A percentile compares a stretch with the other conserved stretches of the same genome.
Evolutionary conservation across 805 yeast genomes (phyloP).

Genomic region (Metschnikowia cubensis): DNA sequence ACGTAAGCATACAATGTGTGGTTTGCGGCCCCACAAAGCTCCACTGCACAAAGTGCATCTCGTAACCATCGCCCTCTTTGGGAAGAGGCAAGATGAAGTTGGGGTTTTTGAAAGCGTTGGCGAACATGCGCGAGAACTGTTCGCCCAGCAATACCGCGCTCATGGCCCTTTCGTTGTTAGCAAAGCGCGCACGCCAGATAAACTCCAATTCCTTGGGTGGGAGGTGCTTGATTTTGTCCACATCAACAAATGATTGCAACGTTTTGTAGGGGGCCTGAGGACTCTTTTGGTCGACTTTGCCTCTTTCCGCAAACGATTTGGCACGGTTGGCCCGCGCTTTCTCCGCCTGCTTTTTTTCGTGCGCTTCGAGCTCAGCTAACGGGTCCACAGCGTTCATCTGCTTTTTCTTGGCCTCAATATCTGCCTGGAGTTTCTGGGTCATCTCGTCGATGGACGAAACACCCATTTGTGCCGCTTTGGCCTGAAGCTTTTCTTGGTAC

Average conservation of each 20-base stretch:
- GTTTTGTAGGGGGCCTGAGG: conserved; percentile 61
- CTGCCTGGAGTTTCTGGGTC: conserved; percentile 56
- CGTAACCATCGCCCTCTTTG: conserved; percentile 53
- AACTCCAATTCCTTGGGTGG: conserved; percentile 63
- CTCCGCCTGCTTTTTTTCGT: conserved; percentile 38
- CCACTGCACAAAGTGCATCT: conserved; percentile 95
- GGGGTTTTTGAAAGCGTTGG: conserved; percentile 70
- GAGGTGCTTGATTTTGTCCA: conserved; percentile 57
- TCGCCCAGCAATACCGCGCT: conserved; percentile 58
- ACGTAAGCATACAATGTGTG: conserved; percentile 84
- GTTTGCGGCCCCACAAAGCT: conserved; percentile 78
- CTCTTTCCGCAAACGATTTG: conserved; percentile 21
- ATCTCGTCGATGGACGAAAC: conserved; percentile 51
- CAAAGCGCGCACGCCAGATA: conserved; percentile 88
- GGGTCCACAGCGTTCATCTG: conserved; percentile 67
- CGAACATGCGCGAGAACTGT: conserved; percentile 60
- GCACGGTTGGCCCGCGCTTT: conserved; percentile 20
- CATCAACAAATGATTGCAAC: conserved; percentile 64
- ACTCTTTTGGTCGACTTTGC: conserved; percentile 33
- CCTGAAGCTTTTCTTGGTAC: conserved; percentile 32
- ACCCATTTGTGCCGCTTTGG: conserved; percentile 35
- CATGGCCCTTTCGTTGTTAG: conserved; percentile 52
- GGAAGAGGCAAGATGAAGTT: conserved; percentile 90
- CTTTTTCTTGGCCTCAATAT: conserved; percentile 51
- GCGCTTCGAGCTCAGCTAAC: conserved; percentile 58